These are phyloP conservation scores for Pachyrhizus erosus DNA, from an alignment of 306 rosid genomes.

Conservation along the genomic window DNA sequence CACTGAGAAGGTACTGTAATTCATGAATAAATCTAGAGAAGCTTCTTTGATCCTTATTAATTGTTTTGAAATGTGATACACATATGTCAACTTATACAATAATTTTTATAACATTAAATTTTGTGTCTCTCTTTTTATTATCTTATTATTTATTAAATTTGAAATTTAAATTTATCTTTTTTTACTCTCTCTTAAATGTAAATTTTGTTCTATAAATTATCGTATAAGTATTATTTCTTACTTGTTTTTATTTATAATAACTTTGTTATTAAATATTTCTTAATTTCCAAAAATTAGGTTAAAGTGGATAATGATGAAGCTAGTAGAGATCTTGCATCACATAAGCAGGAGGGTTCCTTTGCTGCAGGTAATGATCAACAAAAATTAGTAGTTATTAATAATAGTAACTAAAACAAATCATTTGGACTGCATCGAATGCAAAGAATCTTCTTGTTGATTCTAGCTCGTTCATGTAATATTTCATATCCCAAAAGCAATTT, in stretches of 20 bases:
- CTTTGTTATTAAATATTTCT: slow-evolving; percentile 5
- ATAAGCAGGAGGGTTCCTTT: slow-evolving; percentile 39
- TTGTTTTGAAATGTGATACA: too few species aligned
- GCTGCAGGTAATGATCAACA: slow-evolving; percentile 45
- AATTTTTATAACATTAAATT: too few species aligned
- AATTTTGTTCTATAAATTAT: too few species aligned
- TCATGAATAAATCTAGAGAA: slow-evolving; percentile 30
- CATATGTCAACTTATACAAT: too few species aligned
- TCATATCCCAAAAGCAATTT: background rate
- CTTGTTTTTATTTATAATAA: background rate
- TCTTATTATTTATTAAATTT: too few species aligned
- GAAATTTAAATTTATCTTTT: too few species aligned
- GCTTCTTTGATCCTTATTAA: background rate
- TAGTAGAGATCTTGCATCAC: slow-evolving; percentile 36
- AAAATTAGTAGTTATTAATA: background rate
- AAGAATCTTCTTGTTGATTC: slow-evolving; percentile 1
- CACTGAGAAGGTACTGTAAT: slow-evolving; percentile 50
- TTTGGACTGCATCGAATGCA: slow-evolving; percentile 10
- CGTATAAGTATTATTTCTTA: too few species aligned
- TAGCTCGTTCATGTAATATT: slow-evolving; percentile 20
- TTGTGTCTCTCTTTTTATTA: too few species aligned
- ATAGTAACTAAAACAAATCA: background rate
- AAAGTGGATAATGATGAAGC: slow-evolving; percentile 40
- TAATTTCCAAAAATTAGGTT: slow-evolving; percentile 43
- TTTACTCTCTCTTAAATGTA: too few species aligned